A percentile compares a stretch with the other conserved stretches of the same genome.
Evolutionary conservation across 257 asterid species (phyloP).

Genomic region (Ophiorrhiza pumila): DNA sequence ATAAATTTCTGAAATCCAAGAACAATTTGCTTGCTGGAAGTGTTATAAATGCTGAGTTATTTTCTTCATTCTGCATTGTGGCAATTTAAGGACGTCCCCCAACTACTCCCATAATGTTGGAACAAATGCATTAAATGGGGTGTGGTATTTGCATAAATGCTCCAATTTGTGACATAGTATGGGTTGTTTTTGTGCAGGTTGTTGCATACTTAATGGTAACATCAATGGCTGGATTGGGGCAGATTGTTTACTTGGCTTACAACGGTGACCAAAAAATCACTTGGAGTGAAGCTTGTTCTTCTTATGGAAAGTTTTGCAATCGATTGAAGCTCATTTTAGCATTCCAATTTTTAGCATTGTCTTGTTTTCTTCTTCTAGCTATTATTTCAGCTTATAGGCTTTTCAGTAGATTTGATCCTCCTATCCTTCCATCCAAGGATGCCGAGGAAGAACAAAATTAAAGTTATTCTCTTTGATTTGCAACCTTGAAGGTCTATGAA

Average conservation of each 20-base stretch:
- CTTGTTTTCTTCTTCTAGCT: slow-evolving; percentile 65
- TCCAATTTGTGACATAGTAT: too few species aligned
- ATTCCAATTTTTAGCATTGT: slow-evolving; percentile 53
- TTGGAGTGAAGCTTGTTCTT: slow-evolving; percentile 86
- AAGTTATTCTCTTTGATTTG: too few species aligned
- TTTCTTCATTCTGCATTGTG: background rate
- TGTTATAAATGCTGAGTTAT: background rate
- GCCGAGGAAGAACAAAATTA: slow-evolving; percentile 28
- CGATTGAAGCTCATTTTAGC: slow-evolving; percentile 55
- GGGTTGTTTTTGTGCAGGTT: slow-evolving; percentile 38
- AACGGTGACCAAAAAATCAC: slow-evolving; percentile 68
- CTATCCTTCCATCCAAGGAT: slow-evolving; percentile 41
- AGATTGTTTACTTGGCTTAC: slow-evolving; percentile 64
- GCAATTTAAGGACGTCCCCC: background rate
- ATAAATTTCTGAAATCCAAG: slow-evolving; percentile 1
- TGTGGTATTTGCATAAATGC: too few species aligned
- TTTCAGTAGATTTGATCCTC: slow-evolving; percentile 67
- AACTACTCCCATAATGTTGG: slow-evolving; percentile 9
- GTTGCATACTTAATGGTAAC: slow-evolving; percentile 87
- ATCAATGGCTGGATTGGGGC: slow-evolving; percentile 56
- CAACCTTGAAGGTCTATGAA: slow-evolving; percentile 68
- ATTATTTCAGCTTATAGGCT: slow-evolving; percentile 69
- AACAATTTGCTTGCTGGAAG: background rate
- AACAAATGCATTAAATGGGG: background rate
- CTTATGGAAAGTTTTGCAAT: slow-evolving; percentile 69